phyloP scores from a whole-genome alignment of 768 basidiomycete genomes.

The Kwoniella europaea region DNA sequence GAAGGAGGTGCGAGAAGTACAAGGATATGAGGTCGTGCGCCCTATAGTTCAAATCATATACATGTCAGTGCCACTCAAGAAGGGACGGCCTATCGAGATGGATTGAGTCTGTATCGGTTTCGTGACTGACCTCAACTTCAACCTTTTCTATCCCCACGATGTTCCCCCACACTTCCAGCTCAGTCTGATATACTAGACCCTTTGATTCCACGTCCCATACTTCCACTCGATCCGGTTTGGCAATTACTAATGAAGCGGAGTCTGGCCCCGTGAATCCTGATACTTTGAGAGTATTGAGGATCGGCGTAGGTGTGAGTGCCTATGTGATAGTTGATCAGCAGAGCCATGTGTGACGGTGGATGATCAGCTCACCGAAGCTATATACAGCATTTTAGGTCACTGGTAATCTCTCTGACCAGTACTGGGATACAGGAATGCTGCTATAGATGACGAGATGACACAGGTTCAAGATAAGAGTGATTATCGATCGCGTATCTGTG shows the following conservation, averaged over 20 bases:
- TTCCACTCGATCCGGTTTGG: constrained; percentile 53
- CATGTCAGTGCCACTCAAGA: neutral
- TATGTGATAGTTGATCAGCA: constrained; percentile 15
- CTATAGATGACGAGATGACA: no score
- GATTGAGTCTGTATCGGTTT: neutral
- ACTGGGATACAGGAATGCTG: no score
- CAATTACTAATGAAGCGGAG: constrained; percentile 45
- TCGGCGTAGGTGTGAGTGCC: constrained; percentile 55
- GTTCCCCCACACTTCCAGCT: constrained; percentile 54
- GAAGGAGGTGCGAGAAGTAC: constrained; percentile 52
- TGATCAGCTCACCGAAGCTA: constrained; percentile 44
- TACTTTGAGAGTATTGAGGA: constrained; percentile 41
- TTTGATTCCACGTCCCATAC: constrained; percentile 42
- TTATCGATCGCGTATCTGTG: constrained; percentile 11
- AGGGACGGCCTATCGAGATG: neutral
- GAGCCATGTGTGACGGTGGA: neutral
- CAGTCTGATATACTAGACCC: constrained; percentile 39
- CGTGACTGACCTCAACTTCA: constrained; percentile 35
- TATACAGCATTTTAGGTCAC: constrained; percentile 45
- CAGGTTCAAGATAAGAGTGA: neutral
- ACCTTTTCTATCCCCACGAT: constrained; percentile 50
- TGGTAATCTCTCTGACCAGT: no score
- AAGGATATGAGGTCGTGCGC: constrained; percentile 46
- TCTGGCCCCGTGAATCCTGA: constrained; percentile 29
- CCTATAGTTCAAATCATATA: constrained; percentile 13